Percentiles rank a stretch among this genome's conserved stretches.
Conservation (phyloP, 2,329 filamentous ascomycete genomes). For the Hypoxylon sp. region DNA sequence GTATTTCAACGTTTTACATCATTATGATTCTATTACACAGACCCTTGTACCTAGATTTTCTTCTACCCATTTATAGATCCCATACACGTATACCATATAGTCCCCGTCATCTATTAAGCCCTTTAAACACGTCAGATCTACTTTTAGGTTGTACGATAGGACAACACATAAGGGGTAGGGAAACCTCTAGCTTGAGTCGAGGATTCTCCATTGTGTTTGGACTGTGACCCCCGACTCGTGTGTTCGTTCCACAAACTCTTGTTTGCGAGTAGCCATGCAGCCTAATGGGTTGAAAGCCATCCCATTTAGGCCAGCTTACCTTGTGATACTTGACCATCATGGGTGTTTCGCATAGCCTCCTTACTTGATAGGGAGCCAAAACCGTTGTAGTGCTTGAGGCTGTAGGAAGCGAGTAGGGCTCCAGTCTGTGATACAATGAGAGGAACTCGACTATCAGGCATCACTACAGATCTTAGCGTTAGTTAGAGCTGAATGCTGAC, state of each 20-base stretch:
- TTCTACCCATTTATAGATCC: background rate
- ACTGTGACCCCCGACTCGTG: slow-evolving; percentile 1
- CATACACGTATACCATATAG: background rate
- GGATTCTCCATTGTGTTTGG: background rate
- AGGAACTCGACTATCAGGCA: slow-evolving; percentile 8
- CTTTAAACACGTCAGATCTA: slow-evolving; percentile 14
- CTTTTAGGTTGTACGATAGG: slow-evolving; percentile 19
- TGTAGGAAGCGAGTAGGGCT: slow-evolving; percentile 17
- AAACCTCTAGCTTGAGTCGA: slow-evolving; percentile 14
- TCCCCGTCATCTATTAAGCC: background rate
- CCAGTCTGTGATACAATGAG: slow-evolving; percentile 8
- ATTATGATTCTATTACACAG: background rate
- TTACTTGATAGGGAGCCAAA: slow-evolving; percentile 11
- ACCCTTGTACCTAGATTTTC: background rate
- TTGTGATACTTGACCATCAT: slow-evolving; percentile 16
- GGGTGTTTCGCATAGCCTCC: slow-evolving; percentile 31
- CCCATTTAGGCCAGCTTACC: slow-evolving; percentile 8
- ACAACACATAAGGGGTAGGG: slow-evolving; percentile 10
- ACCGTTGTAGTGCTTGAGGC: slow-evolving; percentile 15
- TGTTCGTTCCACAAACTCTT: slow-evolving; percentile 20
- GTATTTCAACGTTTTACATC: background rate
- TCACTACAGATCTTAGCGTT: background rate
- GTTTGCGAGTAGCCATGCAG: slow-evolving; percentile 19
- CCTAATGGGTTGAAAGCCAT: slow-evolving; percentile 13
- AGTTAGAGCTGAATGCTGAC: slow-evolving; percentile 9